Evolutionary conservation across 2,329 filamentous ascomycete species (phyloP).

Genomic region (Pseudocercospora pini-densiflorae): DNA sequence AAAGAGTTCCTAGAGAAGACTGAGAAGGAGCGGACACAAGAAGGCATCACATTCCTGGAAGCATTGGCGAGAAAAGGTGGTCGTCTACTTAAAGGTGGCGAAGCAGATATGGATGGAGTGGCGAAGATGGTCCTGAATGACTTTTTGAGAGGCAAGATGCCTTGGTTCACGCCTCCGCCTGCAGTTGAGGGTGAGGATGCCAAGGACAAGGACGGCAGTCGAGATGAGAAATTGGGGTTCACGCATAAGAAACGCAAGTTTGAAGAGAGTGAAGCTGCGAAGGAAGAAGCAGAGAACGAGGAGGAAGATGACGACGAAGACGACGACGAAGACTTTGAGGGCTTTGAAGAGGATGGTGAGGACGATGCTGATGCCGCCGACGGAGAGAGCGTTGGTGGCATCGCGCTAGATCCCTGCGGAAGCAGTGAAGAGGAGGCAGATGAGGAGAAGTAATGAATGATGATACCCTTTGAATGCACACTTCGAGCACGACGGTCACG

Average conservation of each 20-base stretch:
- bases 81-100: constrained; percentile 85
- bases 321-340: constrained; percentile 31
- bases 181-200: constrained; percentile 52
- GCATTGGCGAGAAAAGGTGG: constrained; percentile 85
- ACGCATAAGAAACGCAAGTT: constrained; percentile 77
- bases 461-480: constrained; percentile 21
- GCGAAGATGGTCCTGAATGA: constrained; percentile 98
- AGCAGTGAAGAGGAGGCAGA: constrained; percentile 18
- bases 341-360: constrained; percentile 41
- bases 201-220: constrained; percentile 59
- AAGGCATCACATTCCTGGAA: constrained; percentile 83
- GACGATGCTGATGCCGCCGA: constrained; percentile 33
- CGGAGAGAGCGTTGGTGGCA: constrained; percentile 14
- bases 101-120: constrained; percentile 91
- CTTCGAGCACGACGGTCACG: background rate
- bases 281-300: constrained; percentile 37
- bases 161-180: constrained; percentile 91
- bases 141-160: constrained; percentile 91
- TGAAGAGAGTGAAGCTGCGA: constrained; percentile 38
- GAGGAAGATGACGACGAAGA: constrained; percentile 38
- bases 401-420: constrained; percentile 17
- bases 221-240: constrained; percentile 80
- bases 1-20: constrained; percentile 32
- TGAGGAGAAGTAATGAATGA: constrained; percentile 12
- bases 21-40: constrained; percentile 47